Evolutionary conservation across 306 rosid genomes (phyloP).

Genomic region (Glycine latifolia): DNA sequence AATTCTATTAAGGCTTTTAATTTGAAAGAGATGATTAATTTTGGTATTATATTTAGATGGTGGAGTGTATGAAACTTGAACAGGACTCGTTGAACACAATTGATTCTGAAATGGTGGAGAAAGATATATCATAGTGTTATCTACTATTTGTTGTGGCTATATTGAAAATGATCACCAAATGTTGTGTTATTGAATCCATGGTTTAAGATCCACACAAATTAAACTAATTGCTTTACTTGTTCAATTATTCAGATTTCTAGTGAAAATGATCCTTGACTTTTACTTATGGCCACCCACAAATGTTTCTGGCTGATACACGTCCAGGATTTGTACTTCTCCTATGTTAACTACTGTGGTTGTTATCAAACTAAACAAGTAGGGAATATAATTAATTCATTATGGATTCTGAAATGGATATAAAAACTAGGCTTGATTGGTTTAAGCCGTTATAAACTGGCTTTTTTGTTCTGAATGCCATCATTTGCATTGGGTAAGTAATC

Average conservation of each 20-base stretch:
- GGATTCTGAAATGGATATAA: conserved; percentile 26
- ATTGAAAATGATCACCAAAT: conserved; percentile 10
- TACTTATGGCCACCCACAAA: conserved; percentile 17
- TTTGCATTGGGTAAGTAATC: conserved; percentile 1
- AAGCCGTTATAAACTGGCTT: background rate
- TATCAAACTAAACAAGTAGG: background rate
- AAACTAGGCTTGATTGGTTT: conserved; percentile 25
- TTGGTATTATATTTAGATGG: conserved; percentile 28
- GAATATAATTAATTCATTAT: background rate
- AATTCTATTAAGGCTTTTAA: conserved; percentile 22
- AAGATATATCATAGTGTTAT: conserved; percentile 1
- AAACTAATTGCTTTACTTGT: background rate
- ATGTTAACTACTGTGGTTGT: background rate
- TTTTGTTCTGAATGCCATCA: conserved; percentile 16
- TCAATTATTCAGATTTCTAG: conserved; percentile 18
- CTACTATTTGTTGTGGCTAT: conserved; percentile 12
- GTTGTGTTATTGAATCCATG: background rate
- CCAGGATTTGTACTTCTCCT: background rate
- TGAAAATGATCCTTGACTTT: conserved; percentile 19
- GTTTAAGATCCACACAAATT: background rate
- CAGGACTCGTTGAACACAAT: conserved; percentile 15
- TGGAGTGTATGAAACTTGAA: conserved; percentile 27
- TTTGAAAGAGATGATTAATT: conserved; percentile 25
- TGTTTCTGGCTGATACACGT: conserved; percentile 1
- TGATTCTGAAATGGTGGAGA: conserved; percentile 40